A percentile compares a stretch with the other conserved stretches of the same genome.
Evolutionary conservation across 1,284 basidiomycete species (phyloP).

Genomic region (Agroathelia rolfsii): DNA sequence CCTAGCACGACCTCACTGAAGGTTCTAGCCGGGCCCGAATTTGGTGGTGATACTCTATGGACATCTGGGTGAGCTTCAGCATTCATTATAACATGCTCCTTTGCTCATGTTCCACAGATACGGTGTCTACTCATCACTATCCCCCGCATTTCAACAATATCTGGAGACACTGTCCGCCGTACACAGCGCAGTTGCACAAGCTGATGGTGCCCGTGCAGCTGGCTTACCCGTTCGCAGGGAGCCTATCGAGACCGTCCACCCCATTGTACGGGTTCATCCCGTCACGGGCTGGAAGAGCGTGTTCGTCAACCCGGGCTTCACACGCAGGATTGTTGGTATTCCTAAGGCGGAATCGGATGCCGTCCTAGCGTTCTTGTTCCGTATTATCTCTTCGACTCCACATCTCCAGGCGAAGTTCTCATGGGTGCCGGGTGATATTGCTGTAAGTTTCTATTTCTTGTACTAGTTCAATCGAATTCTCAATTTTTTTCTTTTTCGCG

Average conservation of each 20-base stretch:
- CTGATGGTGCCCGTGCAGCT: constrained; percentile 54
- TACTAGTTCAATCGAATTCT: constrained; percentile 6
- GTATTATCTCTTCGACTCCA: constrained; percentile 55
- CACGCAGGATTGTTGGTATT: constrained; percentile 60
- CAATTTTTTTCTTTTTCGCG: constrained; percentile 3
- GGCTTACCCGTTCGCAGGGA: constrained; percentile 56
- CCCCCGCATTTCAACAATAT: constrained; percentile 56
- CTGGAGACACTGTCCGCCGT: constrained; percentile 56
- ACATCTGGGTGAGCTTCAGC: constrained; percentile 41
- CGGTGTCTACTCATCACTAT: constrained; percentile 64
- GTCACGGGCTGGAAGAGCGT: constrained; percentile 74
- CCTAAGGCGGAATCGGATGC: constrained; percentile 74
- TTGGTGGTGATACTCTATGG: constrained; percentile 65
- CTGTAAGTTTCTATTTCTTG: constrained; percentile 28
- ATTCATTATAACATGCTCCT: constrained; percentile 10
- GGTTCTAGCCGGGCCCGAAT: constrained; percentile 51
- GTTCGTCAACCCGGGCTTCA: constrained; percentile 69
- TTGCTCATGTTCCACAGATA: too few relatives aligned
- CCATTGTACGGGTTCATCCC: constrained; percentile 67
- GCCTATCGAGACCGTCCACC: constrained; percentile 60
- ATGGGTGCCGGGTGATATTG: constrained; percentile 60
- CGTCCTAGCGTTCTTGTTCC: constrained; percentile 62
- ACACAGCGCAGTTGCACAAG: constrained; percentile 61
- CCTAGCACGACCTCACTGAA: constrained; percentile 65
- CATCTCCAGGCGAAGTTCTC: constrained; percentile 67